These are phyloP conservation scores for Euclidium syriacum DNA, from an alignment of 345 rosid species.

Conservation along the genomic window DNA sequence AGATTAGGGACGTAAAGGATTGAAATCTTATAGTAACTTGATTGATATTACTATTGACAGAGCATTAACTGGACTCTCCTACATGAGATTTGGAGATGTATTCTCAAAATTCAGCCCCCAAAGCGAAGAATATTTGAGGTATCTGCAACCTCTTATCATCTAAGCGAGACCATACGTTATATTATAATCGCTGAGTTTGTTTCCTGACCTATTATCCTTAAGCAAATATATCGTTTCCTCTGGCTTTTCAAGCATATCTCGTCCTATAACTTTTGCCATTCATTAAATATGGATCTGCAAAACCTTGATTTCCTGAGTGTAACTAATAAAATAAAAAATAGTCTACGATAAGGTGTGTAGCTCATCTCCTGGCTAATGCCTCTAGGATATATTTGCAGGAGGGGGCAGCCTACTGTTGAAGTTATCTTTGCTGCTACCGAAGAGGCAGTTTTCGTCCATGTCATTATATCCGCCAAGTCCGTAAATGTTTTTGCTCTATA, in stretches of 20 bases:
- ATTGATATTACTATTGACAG: constrained; percentile 41
- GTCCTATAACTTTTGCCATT: not conserved
- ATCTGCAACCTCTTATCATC: not conserved
- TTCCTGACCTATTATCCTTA: not conserved
- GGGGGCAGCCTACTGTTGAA: constrained; percentile 82
- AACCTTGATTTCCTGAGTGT: constrained; percentile 3
- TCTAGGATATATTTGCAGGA: constrained; percentile 48
- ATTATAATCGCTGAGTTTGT: not conserved
- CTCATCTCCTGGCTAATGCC: constrained; percentile 16
- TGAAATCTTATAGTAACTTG: constrained; percentile 7
- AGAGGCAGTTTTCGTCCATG: constrained; percentile 91
- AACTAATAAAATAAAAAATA: not conserved
- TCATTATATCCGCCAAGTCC: constrained; percentile 79
- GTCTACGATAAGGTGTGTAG: constrained; percentile 3
- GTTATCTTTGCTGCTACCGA: constrained; percentile 93
- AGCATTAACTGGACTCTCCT: constrained; percentile 61
- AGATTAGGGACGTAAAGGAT: not conserved
- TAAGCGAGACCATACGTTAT: not conserved
- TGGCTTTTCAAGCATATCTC: not conserved
- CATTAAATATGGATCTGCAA: not conserved
- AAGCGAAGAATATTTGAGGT: constrained; percentile 78
- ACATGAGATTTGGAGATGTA: constrained; percentile 95
- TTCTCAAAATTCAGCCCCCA: constrained; percentile 78
- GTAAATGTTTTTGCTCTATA: constrained; percentile 35
- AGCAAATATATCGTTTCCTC: not conserved